phyloP scores from a whole-genome alignment of 352 stramenopile species.

The Globisporangium mamillatum region DNA sequence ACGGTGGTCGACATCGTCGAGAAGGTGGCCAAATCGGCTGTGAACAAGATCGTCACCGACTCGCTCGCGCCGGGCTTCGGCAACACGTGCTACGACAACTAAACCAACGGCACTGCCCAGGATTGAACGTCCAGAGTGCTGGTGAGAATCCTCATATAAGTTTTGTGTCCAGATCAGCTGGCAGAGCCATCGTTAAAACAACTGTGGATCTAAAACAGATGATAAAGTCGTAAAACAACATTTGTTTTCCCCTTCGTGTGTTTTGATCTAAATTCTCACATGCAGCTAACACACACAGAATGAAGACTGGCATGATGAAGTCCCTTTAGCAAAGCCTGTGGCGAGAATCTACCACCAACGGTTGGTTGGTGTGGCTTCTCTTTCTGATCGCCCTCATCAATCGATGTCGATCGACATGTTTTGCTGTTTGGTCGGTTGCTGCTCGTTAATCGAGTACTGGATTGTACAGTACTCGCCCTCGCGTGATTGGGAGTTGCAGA shows the following conservation, averaged over 20 bases:
- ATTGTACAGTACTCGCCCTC: background rate
- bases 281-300: too few species aligned
- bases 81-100: constrained; percentile 41
- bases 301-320: too few species aligned
- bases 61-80: constrained; percentile 40
- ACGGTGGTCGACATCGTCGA: constrained; percentile 36
- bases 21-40: constrained; percentile 38
- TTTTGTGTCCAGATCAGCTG: background rate
- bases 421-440: too few species aligned
- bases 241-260: too few species aligned
- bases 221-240: background rate
- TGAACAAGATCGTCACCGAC: constrained; percentile 48
- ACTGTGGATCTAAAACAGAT: background rate
- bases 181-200: background rate
- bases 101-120: background rate
- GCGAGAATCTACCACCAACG: too few species aligned
- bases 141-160: background rate
- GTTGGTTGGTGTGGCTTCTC: too few species aligned
- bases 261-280: too few species aligned
- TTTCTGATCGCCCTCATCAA: too few species aligned
- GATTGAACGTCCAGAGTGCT: background rate
- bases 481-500: background rate
- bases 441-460: too few species aligned
- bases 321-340: too few species aligned
- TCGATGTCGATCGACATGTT: too few species aligned